Evolutionary conservation across 306 rosid genomes (phyloP), one percentile per base, ranked within the genome.

Genomic region (Macrotyloma uniflorum): DNA sequence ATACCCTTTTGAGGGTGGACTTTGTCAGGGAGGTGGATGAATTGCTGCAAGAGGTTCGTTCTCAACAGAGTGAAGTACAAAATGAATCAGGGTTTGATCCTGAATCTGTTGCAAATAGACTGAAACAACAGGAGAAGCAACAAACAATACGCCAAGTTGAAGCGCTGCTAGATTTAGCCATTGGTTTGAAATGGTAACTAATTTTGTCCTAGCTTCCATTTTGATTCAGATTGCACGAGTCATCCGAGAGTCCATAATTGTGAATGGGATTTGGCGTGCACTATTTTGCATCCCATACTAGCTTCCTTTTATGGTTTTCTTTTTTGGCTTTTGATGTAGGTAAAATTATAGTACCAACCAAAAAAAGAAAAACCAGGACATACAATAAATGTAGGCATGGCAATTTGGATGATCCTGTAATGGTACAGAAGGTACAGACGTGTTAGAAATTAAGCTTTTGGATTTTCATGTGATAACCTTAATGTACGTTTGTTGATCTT

Each of bases 121-220:
- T 95, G 85, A 95, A 95, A 88, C 96, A 89, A 49, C 98, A 92
- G 80, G 92, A 95, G 91, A 92, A 92, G 84, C 91, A 86, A 66
- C 89, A 85, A 26, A 79, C 96, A 40, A 84, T 91, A 53, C 85
- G 86, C 73, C 93, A 83, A 66, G 97, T 95, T 24, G 93, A 89
- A 85, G 86, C 98, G 23, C 79, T 92, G 76, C 83, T 95, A 77
- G 92, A 95, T 69, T 81, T 95, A 70, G 96, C 98, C 53, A 70
- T 95, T 57, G 69, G 88, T 82, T 84, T 95, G 82, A 53, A 87
- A 30, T 91, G 95, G 93, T 93, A 95, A 84, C 58, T 53, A n/a
- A 32, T 75, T 68, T 71, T 38, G 33, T 43, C 69, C 53, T 38
- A 15, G 16, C 28, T 64, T 65, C 64, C 70, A 66, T 50, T 57